Base-by-base conservation (phyloP, 2,329 filamentous ascomycete genomes). In the Penicillium sp. region DNA sequence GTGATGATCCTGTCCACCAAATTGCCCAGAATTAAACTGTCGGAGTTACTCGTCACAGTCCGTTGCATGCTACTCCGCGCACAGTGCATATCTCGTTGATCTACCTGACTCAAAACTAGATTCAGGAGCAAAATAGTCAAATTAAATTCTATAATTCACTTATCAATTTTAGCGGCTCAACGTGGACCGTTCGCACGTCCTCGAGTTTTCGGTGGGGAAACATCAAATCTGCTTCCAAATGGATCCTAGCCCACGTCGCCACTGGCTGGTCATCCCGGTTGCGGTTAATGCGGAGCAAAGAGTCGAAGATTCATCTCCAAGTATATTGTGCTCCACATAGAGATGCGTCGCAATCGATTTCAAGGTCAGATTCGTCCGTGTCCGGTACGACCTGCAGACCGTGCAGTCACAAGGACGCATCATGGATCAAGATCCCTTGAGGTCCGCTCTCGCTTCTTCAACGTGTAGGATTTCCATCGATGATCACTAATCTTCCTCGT, bases 251-350 rank as follows among this genome's bases (percentile, higher is more conserved):
- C 53, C 53, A 51, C 48, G 54, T 62, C 58, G 60, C 60, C 60
- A 62, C 58, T 46, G 46, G 48, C 44, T 19, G 10, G 26, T 24
- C 26, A 60, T 58, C 55, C 60, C 58, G 60, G 58, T 62, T 62
- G 55, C 60, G 60, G 58, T 46, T 35, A 35, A 49, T 48, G 39
- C 57, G 49, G 50, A 52, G 53, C 52, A 55, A 49, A 55, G 31
- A 19, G 35, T 39, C 35, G 39, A 41, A 41, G n/a, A 41, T 14
- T 39, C 33, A 19, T 37, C 44, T 11, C 21, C 41, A 44, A 53
- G 46, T 48, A 58, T 53, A 49, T 50, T 57, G 48, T 61, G 57
- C 56, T 64, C 63, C 63, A 65, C 63, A 59, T 24, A 48, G 43
- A 56, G 37, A 46, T 27, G 51, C 43, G 37, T 52, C 49, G 31